A percentile compares a stretch with the other conserved stretches of the same genome.
Conservation (phyloP, 768 basidiomycete species). For the Pleurotus cornucopiae region DNA sequence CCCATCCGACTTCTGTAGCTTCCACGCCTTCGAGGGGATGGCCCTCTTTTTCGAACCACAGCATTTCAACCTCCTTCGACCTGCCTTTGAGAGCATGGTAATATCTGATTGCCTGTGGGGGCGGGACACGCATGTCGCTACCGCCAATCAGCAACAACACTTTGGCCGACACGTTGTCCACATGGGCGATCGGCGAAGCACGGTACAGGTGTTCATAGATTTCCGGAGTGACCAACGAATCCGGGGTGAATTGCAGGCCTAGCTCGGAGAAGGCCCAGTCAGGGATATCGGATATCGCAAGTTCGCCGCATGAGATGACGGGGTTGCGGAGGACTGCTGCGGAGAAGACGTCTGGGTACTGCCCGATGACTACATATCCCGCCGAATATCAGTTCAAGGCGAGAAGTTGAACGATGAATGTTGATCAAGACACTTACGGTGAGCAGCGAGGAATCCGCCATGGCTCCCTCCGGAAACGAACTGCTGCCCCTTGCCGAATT, state of each 20-base stretch:
- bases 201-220: slow-evolving; percentile 38
- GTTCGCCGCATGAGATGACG: slow-evolving; percentile 57
- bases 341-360: slow-evolving; percentile 55
- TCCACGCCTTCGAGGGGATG: slow-evolving; percentile 67
- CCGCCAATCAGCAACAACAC: slow-evolving; percentile 60
- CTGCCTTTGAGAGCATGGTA: slow-evolving; percentile 62
- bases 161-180: slow-evolving; percentile 44
- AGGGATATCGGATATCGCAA: slow-evolving; percentile 58
- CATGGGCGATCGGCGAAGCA: slow-evolving; percentile 53
- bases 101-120: slow-evolving; percentile 56
- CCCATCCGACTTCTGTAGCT: slow-evolving; percentile 47
- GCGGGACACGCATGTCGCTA: slow-evolving; percentile 58
- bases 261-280: slow-evolving; percentile 61
- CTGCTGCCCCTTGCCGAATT: slow-evolving; percentile 44
- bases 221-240: slow-evolving; percentile 39
- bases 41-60: slow-evolving; percentile 56
- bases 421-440: slow-evolving; percentile 29
- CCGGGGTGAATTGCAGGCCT: slow-evolving; percentile 25
- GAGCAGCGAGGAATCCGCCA: slow-evolving; percentile 60
- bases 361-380: slow-evolving; percentile 49
- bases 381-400: background rate
- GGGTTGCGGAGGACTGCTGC: slow-evolving; percentile 67
- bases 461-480: slow-evolving; percentile 66
- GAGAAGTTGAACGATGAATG: no score
- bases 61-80: slow-evolving; percentile 45